Evolutionary conservation across 345 rosid species (phyloP), one percentile per base, ranked within the genome.

Genomic region (Carallia brachiata): DNA sequence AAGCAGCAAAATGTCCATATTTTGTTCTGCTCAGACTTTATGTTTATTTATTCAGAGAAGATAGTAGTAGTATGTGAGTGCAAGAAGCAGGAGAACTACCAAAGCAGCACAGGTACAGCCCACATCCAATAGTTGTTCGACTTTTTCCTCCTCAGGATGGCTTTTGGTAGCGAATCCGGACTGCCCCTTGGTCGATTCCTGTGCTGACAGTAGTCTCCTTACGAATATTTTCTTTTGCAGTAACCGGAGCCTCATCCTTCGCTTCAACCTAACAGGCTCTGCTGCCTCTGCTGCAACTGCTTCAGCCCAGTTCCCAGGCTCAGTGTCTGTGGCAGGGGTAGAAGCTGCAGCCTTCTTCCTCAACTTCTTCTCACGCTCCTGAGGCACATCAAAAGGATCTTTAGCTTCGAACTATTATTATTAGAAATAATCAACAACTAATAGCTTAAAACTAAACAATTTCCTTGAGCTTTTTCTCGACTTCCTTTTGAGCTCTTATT

Each of bases 381-480:
- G 97, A 69, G 72, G 73, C 54, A 72, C 40, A 78, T 13, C n/a
- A 36, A 39, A 34, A 32, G 31, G 15, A n/a, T 52, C 0, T 32
- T 78, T 52, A 77, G 74, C 55, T 62, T 71, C 32, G 72, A 48
- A 18, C n/a, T 6, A 36, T 48, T 23, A 0, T 3, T 13, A 12
- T 2, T 36, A 44, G 44, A 27, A 63, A 57, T 6, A 10, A 65
- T 13, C 5, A 27, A 30, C n/a, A 50, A 10, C 4, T 27, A 44
- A 17, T 19, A 18, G 56, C 44, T 44, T 30, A 19, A 19, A 53
- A 67, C n/a, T 6, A 58, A 74, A 13, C 67, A 83, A 78, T 82
- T 88, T 48, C 98, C 99, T 90, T 89, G 12, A 80, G 85, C 83
- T 89, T 92, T 86, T 86, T 96, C 74, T 92, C 97, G 67, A 95